Conservation (phyloP, 768 basidiomycete species). For the Tricholoma terreum region DNA sequence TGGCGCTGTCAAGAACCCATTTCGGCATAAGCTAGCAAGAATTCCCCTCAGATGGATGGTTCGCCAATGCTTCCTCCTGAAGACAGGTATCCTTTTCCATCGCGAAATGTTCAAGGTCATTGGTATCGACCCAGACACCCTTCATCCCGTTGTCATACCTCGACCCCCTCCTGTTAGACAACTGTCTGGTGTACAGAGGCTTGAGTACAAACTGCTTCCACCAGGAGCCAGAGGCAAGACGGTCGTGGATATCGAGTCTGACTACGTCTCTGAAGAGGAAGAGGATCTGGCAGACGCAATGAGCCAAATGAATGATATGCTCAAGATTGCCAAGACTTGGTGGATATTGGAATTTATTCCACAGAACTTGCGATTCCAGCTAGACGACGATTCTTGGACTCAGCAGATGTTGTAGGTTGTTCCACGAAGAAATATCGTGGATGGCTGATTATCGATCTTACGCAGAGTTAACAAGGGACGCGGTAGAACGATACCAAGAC, state of each 20-base stretch:
- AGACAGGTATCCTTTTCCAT: conserved; percentile 61
- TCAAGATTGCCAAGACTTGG: conserved; percentile 47
- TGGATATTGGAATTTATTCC: conserved; percentile 63
- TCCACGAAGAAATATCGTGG: neutral
- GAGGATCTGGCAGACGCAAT: conserved; percentile 60
- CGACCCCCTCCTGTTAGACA: conserved; percentile 38
- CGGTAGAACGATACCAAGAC: conserved; percentile 41
- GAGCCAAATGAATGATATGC: conserved; percentile 53
- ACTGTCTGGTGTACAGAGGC: conserved; percentile 20
- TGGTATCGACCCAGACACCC: conserved; percentile 43
- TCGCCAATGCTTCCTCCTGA: conserved; percentile 54
- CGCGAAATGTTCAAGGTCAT: conserved; percentile 40
- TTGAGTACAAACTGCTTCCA: conserved; percentile 14
- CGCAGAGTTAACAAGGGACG: conserved; percentile 40
- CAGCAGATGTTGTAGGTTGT: conserved; percentile 33
- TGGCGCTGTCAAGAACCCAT: conserved; percentile 58
- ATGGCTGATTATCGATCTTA: neutral
- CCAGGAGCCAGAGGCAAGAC: conserved; percentile 19
- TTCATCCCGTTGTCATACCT: conserved; percentile 41
- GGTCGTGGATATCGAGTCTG: conserved; percentile 20
- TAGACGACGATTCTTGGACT: conserved; percentile 38
- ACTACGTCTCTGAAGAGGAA: conserved; percentile 49
- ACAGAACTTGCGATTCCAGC: conserved; percentile 38
- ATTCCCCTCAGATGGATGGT: conserved; percentile 80
- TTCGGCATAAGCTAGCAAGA: conserved; percentile 58